Conservation (phyloP, 2,329 filamentous ascomycete species). For the Bipolaris bicolor region DNA sequence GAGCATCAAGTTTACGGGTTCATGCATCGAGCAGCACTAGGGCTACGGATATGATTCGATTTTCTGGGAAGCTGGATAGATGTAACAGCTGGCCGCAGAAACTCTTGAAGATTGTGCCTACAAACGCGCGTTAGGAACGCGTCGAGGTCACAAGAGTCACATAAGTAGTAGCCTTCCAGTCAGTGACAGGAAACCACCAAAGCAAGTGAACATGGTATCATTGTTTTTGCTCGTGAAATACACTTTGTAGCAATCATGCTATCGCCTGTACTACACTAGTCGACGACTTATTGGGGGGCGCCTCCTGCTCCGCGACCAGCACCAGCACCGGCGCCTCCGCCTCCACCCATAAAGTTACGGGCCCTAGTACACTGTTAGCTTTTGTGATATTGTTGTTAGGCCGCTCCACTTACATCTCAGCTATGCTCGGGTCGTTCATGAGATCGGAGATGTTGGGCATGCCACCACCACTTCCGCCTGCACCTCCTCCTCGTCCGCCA, state of each 20-base stretch:
- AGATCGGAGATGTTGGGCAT: slow-evolving; percentile 86
- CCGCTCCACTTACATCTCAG: slow-evolving; percentile 77
- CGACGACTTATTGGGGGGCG: slow-evolving; percentile 24
- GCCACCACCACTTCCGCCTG: slow-evolving; percentile 72
- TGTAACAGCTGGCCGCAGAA: not conserved
- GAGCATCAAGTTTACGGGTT: not conserved
- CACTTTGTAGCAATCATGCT: not conserved
- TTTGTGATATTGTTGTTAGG: not conserved
- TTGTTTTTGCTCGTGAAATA: slow-evolving; percentile 32
- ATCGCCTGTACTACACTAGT: not conserved
- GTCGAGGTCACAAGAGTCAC: not conserved
- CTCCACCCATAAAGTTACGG: slow-evolving; percentile 68
- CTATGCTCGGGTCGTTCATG: slow-evolving; percentile 92
- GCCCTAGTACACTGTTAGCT: slow-evolving; percentile 56
- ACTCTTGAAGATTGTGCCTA: not conserved
- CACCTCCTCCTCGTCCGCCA: slow-evolving; percentile 58
- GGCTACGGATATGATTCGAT: not conserved
- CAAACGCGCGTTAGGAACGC: not conserved
- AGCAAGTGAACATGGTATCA: slow-evolving; percentile 37
- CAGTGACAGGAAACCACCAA: not conserved
- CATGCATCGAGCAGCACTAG: not conserved
- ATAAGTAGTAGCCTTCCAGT: not conserved
- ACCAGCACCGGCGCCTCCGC: slow-evolving; percentile 20
- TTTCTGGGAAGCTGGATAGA: not conserved
- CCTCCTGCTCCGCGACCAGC: slow-evolving; percentile 30